Conservation (phyloP, 1,284 basidiomycete genomes). For the Marasmius tenuissimus region DNA sequence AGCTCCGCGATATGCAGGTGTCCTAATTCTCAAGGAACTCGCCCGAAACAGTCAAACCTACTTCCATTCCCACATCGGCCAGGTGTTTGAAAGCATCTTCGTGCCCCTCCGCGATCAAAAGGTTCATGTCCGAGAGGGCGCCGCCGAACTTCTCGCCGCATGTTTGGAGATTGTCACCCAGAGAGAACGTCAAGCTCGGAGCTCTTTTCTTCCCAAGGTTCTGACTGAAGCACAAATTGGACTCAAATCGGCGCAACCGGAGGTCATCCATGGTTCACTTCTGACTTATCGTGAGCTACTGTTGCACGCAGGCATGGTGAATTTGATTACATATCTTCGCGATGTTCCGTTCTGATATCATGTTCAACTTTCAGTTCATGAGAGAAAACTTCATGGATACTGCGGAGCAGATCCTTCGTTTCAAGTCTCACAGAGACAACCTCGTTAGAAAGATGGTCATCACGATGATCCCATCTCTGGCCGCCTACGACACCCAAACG, state of each 20-base stretch:
- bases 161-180: constrained; percentile 85
- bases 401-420: constrained; percentile 89
- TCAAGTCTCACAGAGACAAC: constrained; percentile 85
- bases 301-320: constrained; percentile 90
- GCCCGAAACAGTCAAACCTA: constrained; percentile 84
- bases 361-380: constrained; percentile 72
- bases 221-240: constrained; percentile 89
- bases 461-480: constrained; percentile 89
- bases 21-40: constrained; percentile 88
- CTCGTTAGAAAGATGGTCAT: constrained; percentile 93
- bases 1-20: constrained; percentile 78
- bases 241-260: constrained; percentile 78
- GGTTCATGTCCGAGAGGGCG: constrained; percentile 86
- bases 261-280: constrained; percentile 91
- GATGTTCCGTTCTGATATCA: constrained; percentile 3
- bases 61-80: constrained; percentile 83
- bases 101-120: constrained; percentile 84
- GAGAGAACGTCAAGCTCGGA: constrained; percentile 68
- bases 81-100: constrained; percentile 90
- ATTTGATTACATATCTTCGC: constrained; percentile 13
- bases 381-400: constrained; percentile 86
- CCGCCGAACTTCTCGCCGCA: constrained; percentile 86
- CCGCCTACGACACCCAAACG: constrained; percentile 90
- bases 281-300: constrained; percentile 92
- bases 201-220: constrained; percentile 74